Percentiles rank a stretch among this genome's conserved stretches.
Conservation (phyloP, 331 rosid species). For the Acacia concinna region DNA sequence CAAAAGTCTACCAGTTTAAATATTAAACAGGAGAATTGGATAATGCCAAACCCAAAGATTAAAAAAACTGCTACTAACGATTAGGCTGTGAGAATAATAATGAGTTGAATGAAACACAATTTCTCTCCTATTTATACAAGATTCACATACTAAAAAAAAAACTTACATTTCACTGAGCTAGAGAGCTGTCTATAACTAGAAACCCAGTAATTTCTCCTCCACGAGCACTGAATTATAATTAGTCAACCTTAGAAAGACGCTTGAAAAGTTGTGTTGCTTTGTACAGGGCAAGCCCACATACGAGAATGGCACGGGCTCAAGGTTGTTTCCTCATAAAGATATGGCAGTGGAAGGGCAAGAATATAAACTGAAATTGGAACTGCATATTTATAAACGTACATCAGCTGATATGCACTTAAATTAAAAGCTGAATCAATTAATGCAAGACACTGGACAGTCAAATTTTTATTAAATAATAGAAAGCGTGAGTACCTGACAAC, state of each 20-base stretch:
- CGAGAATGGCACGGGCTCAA: slow-evolving; percentile 76
- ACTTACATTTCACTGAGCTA: background rate
- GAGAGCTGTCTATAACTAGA: background rate
- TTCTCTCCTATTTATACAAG: background rate
- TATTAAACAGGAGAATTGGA: too few relatives aligned
- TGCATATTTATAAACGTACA: slow-evolving; percentile 45
- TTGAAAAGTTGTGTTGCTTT: slow-evolving; percentile 50
- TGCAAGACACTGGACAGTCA: background rate
- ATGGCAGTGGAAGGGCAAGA: slow-evolving; percentile 84
- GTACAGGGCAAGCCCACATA: slow-evolving; percentile 72
- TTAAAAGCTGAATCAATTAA: background rate
- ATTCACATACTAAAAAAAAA: background rate
- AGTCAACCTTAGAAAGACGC: slow-evolving; percentile 36
- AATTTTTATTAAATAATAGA: background rate
- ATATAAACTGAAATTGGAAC: slow-evolving; percentile 78
- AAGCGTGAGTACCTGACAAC: slow-evolving; percentile 69
- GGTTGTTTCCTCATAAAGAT: slow-evolving; percentile 58
- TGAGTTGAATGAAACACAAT: too few relatives aligned
- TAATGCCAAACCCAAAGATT: too few relatives aligned
- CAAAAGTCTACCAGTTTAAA: too few relatives aligned
- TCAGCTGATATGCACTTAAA: slow-evolving; percentile 21
- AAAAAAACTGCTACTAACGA: too few relatives aligned
- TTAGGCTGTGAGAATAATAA: too few relatives aligned
- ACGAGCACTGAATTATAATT: slow-evolving; percentile 5
- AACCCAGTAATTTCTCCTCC: background rate